Conservation (phyloP, 2,329 filamentous ascomycete genomes). For the Aspergillus eucalypticola region DNA sequence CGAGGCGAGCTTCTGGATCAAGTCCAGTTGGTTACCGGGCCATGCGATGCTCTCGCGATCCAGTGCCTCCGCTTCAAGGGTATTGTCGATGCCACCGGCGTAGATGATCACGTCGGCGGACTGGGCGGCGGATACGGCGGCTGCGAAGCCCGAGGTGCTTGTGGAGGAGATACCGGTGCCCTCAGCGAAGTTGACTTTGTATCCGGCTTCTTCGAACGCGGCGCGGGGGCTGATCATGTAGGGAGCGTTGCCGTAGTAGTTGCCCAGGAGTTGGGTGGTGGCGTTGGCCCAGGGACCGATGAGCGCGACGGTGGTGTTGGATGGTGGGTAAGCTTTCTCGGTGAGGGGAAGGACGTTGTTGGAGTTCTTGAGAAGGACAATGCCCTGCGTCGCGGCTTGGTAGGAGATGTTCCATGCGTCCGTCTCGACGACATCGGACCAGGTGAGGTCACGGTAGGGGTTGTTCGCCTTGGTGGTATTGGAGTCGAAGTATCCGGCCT, state of each 20-base stretch:
- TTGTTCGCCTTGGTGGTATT: slow-evolving; percentile 24
- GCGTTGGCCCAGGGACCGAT: slow-evolving; percentile 62
- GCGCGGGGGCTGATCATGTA: slow-evolving; percentile 57
- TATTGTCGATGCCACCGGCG: slow-evolving; percentile 46
- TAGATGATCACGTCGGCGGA: slow-evolving; percentile 42
- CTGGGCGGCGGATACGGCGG: slow-evolving; percentile 36
- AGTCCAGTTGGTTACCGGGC: slow-evolving; percentile 45
- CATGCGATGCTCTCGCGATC: slow-evolving; percentile 47
- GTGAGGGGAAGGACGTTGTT: slow-evolving; percentile 50
- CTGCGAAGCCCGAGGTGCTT: slow-evolving; percentile 33
- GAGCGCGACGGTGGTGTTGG: slow-evolving; percentile 51
- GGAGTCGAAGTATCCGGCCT: slow-evolving; percentile 56
- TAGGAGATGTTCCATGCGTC: slow-evolving; percentile 58
- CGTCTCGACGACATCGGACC: slow-evolving; percentile 57
- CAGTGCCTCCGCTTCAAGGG: slow-evolving; percentile 43
- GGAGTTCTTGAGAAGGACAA: slow-evolving; percentile 55
- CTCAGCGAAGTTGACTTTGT: slow-evolving; percentile 49
- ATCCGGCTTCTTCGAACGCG: slow-evolving; percentile 51
- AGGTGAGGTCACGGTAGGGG: slow-evolving; percentile 55
- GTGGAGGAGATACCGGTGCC: slow-evolving; percentile 37
- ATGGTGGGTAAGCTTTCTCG: slow-evolving; percentile 23
- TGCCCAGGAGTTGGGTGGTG: slow-evolving; percentile 59
- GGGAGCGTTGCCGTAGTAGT: slow-evolving; percentile 59
- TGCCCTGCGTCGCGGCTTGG: slow-evolving; percentile 51
- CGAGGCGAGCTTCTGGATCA: slow-evolving; percentile 40